A percentile compares a stretch with the other conserved stretches of the same genome.
Conservation (phyloP, 345 rosid species). For the Balakata baccata region DNA sequence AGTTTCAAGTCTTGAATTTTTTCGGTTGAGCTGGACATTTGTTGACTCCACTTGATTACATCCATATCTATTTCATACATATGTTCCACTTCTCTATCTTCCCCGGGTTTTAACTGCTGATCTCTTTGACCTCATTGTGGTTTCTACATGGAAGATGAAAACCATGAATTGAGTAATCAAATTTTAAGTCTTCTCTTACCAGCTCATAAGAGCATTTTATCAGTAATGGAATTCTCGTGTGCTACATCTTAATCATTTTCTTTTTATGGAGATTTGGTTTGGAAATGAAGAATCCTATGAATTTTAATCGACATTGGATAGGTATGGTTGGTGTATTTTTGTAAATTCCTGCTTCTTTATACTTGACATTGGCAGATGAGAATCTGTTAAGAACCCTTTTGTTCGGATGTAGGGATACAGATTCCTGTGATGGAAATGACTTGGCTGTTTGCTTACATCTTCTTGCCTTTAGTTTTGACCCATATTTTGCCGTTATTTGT, state of each 20-base stretch:
- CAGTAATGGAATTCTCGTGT: not conserved
- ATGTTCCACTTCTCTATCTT: not conserved
- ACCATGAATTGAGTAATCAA: not conserved
- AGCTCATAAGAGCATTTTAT: not conserved
- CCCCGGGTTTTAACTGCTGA: not conserved
- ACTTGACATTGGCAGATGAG: not conserved
- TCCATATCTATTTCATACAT: not conserved
- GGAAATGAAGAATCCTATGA: not conserved
- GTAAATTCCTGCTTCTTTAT: not conserved
- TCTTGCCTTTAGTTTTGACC: not conserved
- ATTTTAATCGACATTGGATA: not conserved
- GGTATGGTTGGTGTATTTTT: not conserved
- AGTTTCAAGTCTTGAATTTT: too few relatives aligned
- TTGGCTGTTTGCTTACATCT: conserved; percentile 8
- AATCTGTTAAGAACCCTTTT: not conserved
- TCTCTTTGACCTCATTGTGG: not conserved
- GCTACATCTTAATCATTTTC: not conserved
- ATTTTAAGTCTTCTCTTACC: not conserved
- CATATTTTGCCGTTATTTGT: conserved; percentile 11
- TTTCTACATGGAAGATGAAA: not conserved
- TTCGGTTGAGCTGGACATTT: not conserved
- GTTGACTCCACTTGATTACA: not conserved
- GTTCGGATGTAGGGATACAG: not conserved
- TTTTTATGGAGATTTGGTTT: not conserved
- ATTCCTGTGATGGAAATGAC: not conserved